phyloP scores from a whole-genome alignment of 164 flowering plant genomes.

The Vitis rotundifolia region DNA sequence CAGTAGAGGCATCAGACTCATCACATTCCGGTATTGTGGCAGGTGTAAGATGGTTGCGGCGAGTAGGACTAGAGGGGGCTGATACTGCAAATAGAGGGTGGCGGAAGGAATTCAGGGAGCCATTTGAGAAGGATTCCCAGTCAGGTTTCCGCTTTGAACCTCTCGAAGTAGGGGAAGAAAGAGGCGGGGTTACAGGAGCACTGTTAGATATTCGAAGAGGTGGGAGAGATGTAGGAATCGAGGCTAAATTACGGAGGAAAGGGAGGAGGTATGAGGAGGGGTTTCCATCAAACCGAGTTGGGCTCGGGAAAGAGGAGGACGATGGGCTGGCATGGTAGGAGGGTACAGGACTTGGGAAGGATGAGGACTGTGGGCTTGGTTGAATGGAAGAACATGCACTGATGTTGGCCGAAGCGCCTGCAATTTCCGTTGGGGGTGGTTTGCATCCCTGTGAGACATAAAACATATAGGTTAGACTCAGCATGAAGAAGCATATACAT shows the following conservation, averaged over 20 bases:
- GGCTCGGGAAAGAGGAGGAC: conserved; percentile 86
- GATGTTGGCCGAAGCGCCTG: conserved; percentile 28
- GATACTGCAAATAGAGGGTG: conserved; percentile 80
- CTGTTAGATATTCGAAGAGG: conserved; percentile 86
- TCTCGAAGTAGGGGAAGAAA: conserved; percentile 81
- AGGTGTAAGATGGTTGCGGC: conserved; percentile 51
- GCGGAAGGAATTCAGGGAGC: conserved; percentile 27
- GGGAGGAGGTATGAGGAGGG: conserved; percentile 69
- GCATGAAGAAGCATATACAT: background rate
- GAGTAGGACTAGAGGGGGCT: conserved; percentile 87
- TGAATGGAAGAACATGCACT: conserved; percentile 49
- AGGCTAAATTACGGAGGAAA: conserved; percentile 61
- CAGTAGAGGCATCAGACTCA: conserved; percentile 72
- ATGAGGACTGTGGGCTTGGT: conserved; percentile 63
- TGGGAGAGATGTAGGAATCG: conserved; percentile 72
- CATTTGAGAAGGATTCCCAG: conserved; percentile 57
- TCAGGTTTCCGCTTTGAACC: conserved; percentile 55
- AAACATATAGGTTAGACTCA: background rate
- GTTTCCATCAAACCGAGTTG: conserved; percentile 62
- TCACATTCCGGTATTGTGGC: conserved; percentile 83
- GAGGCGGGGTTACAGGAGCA: conserved; percentile 95
- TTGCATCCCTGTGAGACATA: conserved; percentile 37
- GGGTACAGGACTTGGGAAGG: conserved; percentile 73
- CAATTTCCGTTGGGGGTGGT: conserved; percentile 30
- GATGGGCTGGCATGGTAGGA: conserved; percentile 89